phyloP scores from a whole-genome alignment of 352 stramenopile genomes.

The Phytophthora uliginosa region DNA sequence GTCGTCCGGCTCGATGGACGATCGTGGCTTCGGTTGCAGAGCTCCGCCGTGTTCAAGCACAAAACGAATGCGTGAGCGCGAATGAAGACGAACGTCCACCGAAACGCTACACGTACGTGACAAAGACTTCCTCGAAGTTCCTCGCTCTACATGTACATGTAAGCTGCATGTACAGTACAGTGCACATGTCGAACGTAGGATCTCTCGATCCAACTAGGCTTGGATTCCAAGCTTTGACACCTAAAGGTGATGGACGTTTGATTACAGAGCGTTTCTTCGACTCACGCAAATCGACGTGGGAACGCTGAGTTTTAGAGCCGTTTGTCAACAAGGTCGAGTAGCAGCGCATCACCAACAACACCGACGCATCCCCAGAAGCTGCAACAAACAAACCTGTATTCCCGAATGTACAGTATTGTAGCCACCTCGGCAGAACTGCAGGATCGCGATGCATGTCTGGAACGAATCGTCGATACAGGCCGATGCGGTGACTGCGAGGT shows the following conservation, averaged over 20 bases:
- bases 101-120: neutral
- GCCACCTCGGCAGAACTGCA: neutral
- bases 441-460: no score
- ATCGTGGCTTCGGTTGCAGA: neutral
- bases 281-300: constrained; percentile 8
- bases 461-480: no score
- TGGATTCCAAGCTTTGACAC: neutral
- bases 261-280: neutral
- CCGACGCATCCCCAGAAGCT: constrained; percentile 3
- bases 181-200: neutral
- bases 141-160: neutral
- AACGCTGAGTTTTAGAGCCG: constrained; percentile 5
- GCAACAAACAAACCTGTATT: neutral
- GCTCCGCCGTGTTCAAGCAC: constrained; percentile 18
- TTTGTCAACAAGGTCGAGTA: neutral
- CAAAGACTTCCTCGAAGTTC: neutral
- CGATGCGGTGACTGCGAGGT: no score
- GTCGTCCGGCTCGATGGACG: constrained; percentile 10
- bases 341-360: constrained; percentile 4
- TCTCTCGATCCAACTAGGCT: no score
- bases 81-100: neutral
- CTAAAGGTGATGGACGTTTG: neutral
- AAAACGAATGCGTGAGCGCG: neutral
- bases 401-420: neutral
- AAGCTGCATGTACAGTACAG: neutral